phyloP scores from a whole-genome alignment of 1,139 yeast species.

The Wickerhamomyces sp. region DNA sequence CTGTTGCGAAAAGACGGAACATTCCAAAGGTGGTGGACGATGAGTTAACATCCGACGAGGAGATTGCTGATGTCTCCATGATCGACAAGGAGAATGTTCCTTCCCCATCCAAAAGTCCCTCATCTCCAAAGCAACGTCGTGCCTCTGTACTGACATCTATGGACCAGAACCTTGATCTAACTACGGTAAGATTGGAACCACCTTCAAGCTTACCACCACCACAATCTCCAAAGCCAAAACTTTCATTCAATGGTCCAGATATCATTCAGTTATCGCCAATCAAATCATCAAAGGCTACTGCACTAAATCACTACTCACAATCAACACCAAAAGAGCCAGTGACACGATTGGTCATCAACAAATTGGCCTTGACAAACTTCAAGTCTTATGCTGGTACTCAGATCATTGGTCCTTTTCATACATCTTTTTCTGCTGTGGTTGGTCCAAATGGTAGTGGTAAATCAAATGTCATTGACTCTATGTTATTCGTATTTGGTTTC shows the following conservation, averaged over 20 bases:
- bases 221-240: slow-evolving; percentile 32
- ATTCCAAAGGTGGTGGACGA: slow-evolving; percentile 7
- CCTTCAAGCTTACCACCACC: slow-evolving; percentile 23
- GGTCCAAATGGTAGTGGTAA: slow-evolving; percentile 99
- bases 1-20: slow-evolving; percentile 21
- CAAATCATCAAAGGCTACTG: slow-evolving; percentile 25
- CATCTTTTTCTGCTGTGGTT: slow-evolving; percentile 95
- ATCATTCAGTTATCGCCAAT: slow-evolving; percentile 35
- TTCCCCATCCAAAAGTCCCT: slow-evolving; percentile 9
- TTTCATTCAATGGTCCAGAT: slow-evolving; percentile 31
- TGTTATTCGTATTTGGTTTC: slow-evolving; percentile 95
- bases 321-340: slow-evolving; percentile 25
- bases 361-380: slow-evolving; percentile 74
- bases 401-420: slow-evolving; percentile 88
- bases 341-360: slow-evolving; percentile 70
- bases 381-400: slow-evolving; percentile 97
- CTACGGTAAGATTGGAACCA: slow-evolving; percentile 14
- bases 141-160: slow-evolving; percentile 16
- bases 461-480: slow-evolving; percentile 93
- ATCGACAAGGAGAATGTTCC: slow-evolving; percentile 17
- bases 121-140: slow-evolving; percentile 13
- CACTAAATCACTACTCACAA: slow-evolving; percentile 25
- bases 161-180: slow-evolving; percentile 15
- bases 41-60: slow-evolving; percentile 9
- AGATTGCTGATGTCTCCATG: slow-evolving; percentile 9